phyloP scores from a whole-genome alignment of 2,329 filamentous ascomycete genomes.

The Neonectria coccinea region DNA sequence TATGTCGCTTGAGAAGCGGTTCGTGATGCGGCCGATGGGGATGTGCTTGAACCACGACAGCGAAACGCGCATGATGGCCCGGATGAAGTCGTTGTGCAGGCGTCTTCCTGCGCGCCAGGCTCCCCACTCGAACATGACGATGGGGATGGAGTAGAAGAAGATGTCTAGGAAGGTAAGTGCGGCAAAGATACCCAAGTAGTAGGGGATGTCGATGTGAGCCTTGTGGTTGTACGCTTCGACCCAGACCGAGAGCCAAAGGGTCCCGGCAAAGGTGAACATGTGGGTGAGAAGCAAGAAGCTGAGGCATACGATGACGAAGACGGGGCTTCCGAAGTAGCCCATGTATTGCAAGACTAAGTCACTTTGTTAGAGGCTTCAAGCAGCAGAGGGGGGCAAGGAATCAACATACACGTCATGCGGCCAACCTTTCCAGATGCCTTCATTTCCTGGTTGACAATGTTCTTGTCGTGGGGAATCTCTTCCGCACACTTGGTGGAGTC shows the following conservation, averaged over 20 bases:
- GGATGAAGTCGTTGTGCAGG: conserved; percentile 65
- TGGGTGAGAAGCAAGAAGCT: conserved; percentile 56
- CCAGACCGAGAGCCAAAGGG: conserved; percentile 65
- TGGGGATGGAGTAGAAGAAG: conserved; percentile 55
- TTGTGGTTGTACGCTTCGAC: conserved; percentile 62
- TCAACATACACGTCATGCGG: conserved; percentile 57
- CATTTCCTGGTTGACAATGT: conserved; percentile 62
- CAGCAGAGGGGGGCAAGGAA: not conserved
- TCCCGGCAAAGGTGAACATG: conserved; percentile 56
- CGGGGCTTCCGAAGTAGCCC: conserved; percentile 61
- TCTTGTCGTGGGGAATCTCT: conserved; percentile 53
- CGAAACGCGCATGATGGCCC: conserved; percentile 64
- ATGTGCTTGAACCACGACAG: conserved; percentile 68
- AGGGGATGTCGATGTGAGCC: conserved; percentile 58
- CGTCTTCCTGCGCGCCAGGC: conserved; percentile 67
- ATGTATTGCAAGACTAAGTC: conserved; percentile 62
- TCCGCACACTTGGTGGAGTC: conserved; percentile 50
- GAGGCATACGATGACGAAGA: conserved; percentile 56
- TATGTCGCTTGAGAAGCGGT: conserved; percentile 69
- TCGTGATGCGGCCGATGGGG: conserved; percentile 64
- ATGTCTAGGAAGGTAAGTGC: conserved; percentile 58
- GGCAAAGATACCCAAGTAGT: conserved; percentile 66
- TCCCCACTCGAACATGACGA: conserved; percentile 64
- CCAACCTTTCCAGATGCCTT: conserved; percentile 58
- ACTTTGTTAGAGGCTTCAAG: conserved; percentile 31